phyloP scores from a whole-genome alignment of 257 asterid genomes.

The Gentiana straminea region DNA sequence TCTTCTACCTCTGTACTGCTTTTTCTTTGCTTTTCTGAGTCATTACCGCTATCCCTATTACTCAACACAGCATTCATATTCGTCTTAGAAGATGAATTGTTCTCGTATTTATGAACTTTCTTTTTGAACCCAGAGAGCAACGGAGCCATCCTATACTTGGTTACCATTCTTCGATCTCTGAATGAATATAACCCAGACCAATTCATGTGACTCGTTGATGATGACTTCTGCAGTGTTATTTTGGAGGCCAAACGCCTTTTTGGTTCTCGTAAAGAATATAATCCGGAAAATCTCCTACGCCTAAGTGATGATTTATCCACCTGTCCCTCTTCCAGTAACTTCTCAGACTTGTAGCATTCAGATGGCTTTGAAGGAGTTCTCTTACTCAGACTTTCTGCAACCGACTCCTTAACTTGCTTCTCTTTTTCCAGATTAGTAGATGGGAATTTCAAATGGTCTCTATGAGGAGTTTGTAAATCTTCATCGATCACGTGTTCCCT shows the following conservation, averaged over 20 bases:
- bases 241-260: background rate
- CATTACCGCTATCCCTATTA: slow-evolving; percentile 9
- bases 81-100: slow-evolving; percentile 28
- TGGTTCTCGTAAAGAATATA: too few species aligned
- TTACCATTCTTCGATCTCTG: slow-evolving; percentile 7
- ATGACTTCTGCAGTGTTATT: too few species aligned
- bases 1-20: too few species aligned
- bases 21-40: slow-evolving; percentile 16
- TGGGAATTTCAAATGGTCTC: slow-evolving; percentile 77
- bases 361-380: slow-evolving; percentile 16
- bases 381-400: slow-evolving; percentile 13
- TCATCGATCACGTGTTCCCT: slow-evolving; percentile 61
- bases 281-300: slow-evolving; percentile 21
- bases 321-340: slow-evolving; percentile 20
- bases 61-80: slow-evolving; percentile 21
- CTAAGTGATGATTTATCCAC: slow-evolving; percentile 27
- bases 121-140: slow-evolving; percentile 17
- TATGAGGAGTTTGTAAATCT: slow-evolving; percentile 39
- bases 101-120: slow-evolving; percentile 17
- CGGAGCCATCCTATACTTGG: too few species aligned
- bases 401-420: slow-evolving; percentile 13
- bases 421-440: slow-evolving; percentile 24
- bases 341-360: slow-evolving; percentile 19
- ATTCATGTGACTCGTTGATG: slow-evolving; percentile 2
- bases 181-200: slow-evolving; percentile 9